Base-by-base conservation (phyloP, 805 yeast species). In the Wickerhamia fluorescens region DNA sequence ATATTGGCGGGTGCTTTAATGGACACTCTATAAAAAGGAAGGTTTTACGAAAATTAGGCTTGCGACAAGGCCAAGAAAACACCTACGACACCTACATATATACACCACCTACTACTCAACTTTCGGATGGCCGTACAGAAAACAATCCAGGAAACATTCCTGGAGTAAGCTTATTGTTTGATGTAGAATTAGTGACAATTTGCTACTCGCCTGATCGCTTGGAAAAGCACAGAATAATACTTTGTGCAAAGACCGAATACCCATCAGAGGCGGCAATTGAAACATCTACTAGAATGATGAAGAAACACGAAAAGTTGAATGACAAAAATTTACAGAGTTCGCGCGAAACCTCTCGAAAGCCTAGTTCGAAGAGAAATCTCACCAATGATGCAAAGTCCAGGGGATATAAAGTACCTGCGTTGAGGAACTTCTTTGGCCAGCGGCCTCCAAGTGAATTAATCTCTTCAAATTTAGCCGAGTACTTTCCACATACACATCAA, bases 391-490 rank as follows among this genome's bases (percentile, higher is more conserved):
- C 25, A 10, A 37, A 40, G 21, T 29, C 42, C 11, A 42, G 42
- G 24, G 49, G 48, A 27, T 45, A 37, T 29, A 27, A 28, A 16
- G 24, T 26, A 23, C 33, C 47, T 5, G 44, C 51, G 2, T 36
- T 69, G 42, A 62, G 73, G 33, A 66, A 61, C 31, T 69, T 83
- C 35, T 78, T 79, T 53, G 94, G 94, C 14, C 95, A 85, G 52
- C 68, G 98, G 46, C 98, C 98, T 5, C 88, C 97, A 1, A 78
- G 92, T 35, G 94, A 86, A 48, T 70, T 88, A 42, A 92, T 89
- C 36, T 84, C 96, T 2, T 77, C 88, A 2, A 86, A 89, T 47
- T 61, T 89, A 39, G 79, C 87, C 2, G 95, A 88, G 38, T 89
- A 84, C 52, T 92, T 92, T 65, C 98, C 98, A 0, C 80, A 78